Evolutionary conservation across 768 basidiomycete genomes (phyloP), one percentile per base, ranked within the genome.

Genomic region (Pisolithus sp.): DNA sequence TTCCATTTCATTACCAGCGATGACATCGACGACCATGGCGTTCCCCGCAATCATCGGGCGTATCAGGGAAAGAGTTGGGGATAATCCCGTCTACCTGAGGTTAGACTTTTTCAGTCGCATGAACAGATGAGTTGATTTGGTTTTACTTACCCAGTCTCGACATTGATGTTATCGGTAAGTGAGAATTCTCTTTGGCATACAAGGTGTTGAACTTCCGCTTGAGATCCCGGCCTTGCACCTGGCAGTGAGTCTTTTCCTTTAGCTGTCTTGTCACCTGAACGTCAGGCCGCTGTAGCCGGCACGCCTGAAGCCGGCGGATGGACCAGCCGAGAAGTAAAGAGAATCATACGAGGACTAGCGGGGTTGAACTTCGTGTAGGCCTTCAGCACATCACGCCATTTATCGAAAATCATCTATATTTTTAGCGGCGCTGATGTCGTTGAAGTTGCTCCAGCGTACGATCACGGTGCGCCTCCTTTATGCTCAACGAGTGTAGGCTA

Each of bases 231-330:
- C 30, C 63, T 89, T 53, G 89, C 89, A 30, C 89, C 89, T 44
- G 89, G 80, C 7, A 88, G 85, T 86, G 60, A 63, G 84, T 72
- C 43, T 30, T 40, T 7, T 44, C 26, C 53, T 6, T 23, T 18
- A n/a, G 51, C 5, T 2, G 8, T 30, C 17, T 24, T 28, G 23
- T 31, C 48, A 12, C 18, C 15, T 38, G 28, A 30, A 38, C 18
- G n/a, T 50, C 21, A 54, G 9, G 13, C 9, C 6, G 21, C 48
- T 39, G 4, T 60, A 89, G 85, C 90, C 51, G 88, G 89, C 13
- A 91, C 89, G 1, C 89, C 89, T 13, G 89, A 92, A 65, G 75
- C 84, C 2, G 89, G 89, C 30, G 89, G 89, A 12, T 90, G 86
- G 88, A 89, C 89, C 3, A 83, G 80, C 18, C 80, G 89, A 45